A percentile compares a stretch with the other conserved stretches of the same genome.
phyloP scores from a whole-genome alignment of 2,329 filamentous ascomycete genomes.

The Colletotrichum lupini region DNA sequence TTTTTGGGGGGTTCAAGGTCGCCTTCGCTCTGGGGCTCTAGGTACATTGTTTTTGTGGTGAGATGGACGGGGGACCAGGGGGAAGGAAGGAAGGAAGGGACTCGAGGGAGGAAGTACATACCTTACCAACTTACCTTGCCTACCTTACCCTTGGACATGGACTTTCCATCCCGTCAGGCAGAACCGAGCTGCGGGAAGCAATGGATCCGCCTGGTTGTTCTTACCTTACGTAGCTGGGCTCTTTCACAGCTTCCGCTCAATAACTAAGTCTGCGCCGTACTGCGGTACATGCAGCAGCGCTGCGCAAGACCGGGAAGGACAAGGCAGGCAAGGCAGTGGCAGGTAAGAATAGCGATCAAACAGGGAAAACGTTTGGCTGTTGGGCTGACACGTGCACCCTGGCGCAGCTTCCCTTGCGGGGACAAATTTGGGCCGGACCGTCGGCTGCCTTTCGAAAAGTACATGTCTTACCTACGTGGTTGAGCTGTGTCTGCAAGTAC shows the following conservation, averaged over 20 bases:
- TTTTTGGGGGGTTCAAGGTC: background rate
- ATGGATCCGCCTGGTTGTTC: background rate
- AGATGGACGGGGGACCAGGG: background rate
- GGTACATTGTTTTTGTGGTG: background rate
- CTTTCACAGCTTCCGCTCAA: background rate
- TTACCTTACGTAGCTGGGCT: background rate
- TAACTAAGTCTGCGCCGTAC: background rate
- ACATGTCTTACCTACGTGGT: background rate
- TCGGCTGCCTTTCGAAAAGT: background rate
- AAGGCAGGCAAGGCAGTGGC: conserved; percentile 14
- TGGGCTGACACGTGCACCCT: conserved; percentile 37
- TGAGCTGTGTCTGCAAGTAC: background rate
- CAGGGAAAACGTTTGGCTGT: conserved; percentile 32
- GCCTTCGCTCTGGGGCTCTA: background rate
- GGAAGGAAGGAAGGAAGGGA: too few relatives aligned
- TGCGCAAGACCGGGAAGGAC: conserved; percentile 1
- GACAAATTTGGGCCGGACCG: conserved; percentile 5
- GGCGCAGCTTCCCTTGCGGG: conserved; percentile 26
- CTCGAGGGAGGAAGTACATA: background rate
- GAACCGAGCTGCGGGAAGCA: background rate
- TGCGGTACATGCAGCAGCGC: background rate
- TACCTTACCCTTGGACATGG: background rate
- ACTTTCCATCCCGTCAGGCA: conserved; percentile 5
- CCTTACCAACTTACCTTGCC: too few relatives aligned
- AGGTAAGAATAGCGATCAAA: conserved; percentile 30